phyloP scores from a whole-genome alignment of 108 stramenopile species.

The Nitzschia sp. region DNA sequence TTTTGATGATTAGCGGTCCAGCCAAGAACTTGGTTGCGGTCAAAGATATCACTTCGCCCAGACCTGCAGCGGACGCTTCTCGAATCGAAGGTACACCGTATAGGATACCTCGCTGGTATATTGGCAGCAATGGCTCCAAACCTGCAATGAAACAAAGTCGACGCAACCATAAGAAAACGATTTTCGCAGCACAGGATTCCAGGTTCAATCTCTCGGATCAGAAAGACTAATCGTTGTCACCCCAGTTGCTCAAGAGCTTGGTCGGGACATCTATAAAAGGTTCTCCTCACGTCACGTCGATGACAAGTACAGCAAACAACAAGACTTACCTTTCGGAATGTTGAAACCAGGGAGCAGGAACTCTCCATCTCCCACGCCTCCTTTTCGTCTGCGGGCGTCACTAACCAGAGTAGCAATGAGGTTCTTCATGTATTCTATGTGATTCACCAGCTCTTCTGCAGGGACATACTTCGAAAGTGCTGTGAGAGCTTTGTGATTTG shows the following conservation, averaged over 20 bases:
- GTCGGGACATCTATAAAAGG: conserved; percentile 52
- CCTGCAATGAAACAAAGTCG: conserved; percentile 38
- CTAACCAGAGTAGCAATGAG: conserved; percentile 90
- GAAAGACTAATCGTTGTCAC: conserved; percentile 83
- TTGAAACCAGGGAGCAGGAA: conserved; percentile 94
- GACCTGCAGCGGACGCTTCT: conserved; percentile 89
- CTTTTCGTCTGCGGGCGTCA: conserved; percentile 81
- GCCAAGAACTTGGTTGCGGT: conserved; percentile 86
- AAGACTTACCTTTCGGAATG: conserved; percentile 84
- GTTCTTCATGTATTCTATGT: conserved; percentile 90
- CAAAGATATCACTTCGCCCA: conserved; percentile 93
- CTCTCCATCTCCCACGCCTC: conserved; percentile 88
- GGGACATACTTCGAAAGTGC: conserved; percentile 83
- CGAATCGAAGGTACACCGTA: conserved; percentile 85
- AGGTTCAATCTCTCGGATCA: conserved; percentile 38
- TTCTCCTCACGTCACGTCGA: conserved; percentile 36
- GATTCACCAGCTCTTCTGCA: conserved; percentile 88
- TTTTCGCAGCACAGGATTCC: background rate
- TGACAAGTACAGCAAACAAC: background rate
- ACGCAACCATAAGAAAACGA: background rate
- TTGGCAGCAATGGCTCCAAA: conserved; percentile 94
- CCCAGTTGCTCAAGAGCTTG: conserved; percentile 15
- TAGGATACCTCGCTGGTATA: conserved; percentile 95
- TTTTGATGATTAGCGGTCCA: conserved; percentile 92
- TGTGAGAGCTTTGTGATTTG: conserved; percentile 57